Base-by-base conservation (phyloP, 73 alveolate species). In the Stentor coeruleus region DNA sequence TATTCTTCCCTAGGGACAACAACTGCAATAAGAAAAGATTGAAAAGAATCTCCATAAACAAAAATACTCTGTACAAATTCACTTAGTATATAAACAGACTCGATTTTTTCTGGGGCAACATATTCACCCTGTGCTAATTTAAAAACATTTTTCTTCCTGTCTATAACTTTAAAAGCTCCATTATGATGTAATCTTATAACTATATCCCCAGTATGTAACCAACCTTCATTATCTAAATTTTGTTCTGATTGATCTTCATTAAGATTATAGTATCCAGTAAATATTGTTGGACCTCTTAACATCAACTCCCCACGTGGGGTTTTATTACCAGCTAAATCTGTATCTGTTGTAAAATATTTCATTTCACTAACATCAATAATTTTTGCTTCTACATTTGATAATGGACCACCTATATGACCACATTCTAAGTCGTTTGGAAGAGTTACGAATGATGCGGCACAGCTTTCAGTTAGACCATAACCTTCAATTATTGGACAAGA, bases 151-250 rank as follows among this genome's bases (percentile, higher is more conserved):
- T 90, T 92, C 77, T 91, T 95, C 82, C 99, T 95, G 83, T 95
- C 99, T 74, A 95, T 87, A 58, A 95, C 74, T 86, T 81, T 91
- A 49, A 95, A 38, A 37, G 96, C 93, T 11, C 93, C 93, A 39
- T 86, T 91, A 59, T 87, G 87, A 58, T 82, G 87, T 40, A 95
- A 74, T 37, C 81, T 82, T 55, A 38, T 88, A 59, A 87, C 98
- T 39, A 94, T 89, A 85, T 94, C 98, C 20, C 98, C 98, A 82
- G 95, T 42, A 81, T 92, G 99, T 57, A 92, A 82, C 98, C 99
- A 95, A 0, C 98, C 98, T 2, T 92, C 90, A n/a, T 40, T 84
- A 84, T 92, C 96, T 35, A 92, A 31, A 39, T 86, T 91, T 35
- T 57, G 81, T 2, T 91, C 88, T 41, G 89, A 75, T 38, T n/a